These are phyloP conservation scores for Nicotiana tabacum DNA, from an alignment of 257 asterid genomes.

Conservation along the genomic window DNA sequence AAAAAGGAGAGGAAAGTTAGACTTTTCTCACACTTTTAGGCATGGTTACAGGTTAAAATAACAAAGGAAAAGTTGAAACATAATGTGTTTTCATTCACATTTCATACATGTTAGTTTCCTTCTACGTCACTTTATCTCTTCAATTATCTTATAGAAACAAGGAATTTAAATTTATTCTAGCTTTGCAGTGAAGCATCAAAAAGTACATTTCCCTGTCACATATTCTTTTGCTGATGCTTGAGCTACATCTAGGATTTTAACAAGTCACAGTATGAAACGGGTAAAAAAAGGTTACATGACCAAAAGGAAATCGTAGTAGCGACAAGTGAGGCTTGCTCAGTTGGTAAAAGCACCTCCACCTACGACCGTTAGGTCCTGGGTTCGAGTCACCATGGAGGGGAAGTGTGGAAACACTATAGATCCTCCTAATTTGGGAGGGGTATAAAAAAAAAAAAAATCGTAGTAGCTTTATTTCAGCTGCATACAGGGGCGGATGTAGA, in stretches of 20 bases:
- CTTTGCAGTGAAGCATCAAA: not conserved
- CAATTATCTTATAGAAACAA: not conserved
- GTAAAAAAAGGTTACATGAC: not conserved
- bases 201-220: not conserved
- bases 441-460: not conserved
- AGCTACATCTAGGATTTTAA: not conserved
- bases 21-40: not conserved
- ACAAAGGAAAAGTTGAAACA: not conserved
- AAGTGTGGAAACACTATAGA: too few relatives aligned
- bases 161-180: not conserved
- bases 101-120: not conserved
- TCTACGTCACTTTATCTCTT: not conserved
- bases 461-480: not conserved
- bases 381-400: too few relatives aligned
- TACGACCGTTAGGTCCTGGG: too few relatives aligned
- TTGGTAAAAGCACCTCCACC: too few relatives aligned
- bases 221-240: not conserved
- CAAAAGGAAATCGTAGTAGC: not conserved
- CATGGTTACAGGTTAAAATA: not conserved
- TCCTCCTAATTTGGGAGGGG: too few relatives aligned
- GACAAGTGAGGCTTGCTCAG: too few relatives aligned
- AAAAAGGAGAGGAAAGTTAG: not conserved
- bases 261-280: not conserved
- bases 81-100: not conserved
- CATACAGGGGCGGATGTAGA: too few relatives aligned